A percentile compares a stretch with the other conserved stretches of the same genome.
Evolutionary conservation across 768 basidiomycete genomes (phyloP).

Genomic region (Tephrocybe sp.): DNA sequence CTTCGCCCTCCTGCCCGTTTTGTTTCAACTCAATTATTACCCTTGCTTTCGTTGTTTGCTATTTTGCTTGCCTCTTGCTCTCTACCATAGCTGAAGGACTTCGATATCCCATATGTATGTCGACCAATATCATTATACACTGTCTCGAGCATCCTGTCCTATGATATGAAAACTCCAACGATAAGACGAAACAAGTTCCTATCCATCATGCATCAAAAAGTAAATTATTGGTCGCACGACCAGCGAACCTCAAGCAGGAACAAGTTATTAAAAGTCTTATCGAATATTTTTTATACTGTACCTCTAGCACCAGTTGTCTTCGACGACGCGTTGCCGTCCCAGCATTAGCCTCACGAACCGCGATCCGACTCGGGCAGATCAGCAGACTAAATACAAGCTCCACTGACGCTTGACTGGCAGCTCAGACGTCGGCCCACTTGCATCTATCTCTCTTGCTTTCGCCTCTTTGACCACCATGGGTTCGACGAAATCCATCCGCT

Average conservation of each 20-base stretch:
- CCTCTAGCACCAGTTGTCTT: no score
- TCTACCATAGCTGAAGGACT: slow-evolving; percentile 4
- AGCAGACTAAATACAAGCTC: not conserved
- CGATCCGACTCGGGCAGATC: no score
- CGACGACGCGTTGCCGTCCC: no score
- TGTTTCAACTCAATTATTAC: slow-evolving; percentile 20
- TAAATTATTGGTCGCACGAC: no score
- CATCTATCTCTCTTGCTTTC: not conserved
- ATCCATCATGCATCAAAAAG: no score
- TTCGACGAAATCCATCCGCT: slow-evolving; percentile 12
- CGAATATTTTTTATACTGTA: no score
- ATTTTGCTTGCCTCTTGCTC: slow-evolving; percentile 22
- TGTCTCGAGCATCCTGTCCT: no score
- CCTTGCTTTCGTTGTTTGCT: slow-evolving; percentile 23
- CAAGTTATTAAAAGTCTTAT: no score
- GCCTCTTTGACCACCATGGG: slow-evolving; percentile 11
- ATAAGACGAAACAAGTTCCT: no score
- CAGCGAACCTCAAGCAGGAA: no score
- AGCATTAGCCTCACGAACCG: no score
- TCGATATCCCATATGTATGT: not conserved
- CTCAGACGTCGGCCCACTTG: not conserved
- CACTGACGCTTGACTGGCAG: not conserved
- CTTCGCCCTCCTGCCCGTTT: slow-evolving; percentile 5
- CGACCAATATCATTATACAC: slow-evolving; percentile 4
- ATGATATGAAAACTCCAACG: no score